Conservation (phyloP, 805 yeast genomes). For the Myxozyma monticola region DNA sequence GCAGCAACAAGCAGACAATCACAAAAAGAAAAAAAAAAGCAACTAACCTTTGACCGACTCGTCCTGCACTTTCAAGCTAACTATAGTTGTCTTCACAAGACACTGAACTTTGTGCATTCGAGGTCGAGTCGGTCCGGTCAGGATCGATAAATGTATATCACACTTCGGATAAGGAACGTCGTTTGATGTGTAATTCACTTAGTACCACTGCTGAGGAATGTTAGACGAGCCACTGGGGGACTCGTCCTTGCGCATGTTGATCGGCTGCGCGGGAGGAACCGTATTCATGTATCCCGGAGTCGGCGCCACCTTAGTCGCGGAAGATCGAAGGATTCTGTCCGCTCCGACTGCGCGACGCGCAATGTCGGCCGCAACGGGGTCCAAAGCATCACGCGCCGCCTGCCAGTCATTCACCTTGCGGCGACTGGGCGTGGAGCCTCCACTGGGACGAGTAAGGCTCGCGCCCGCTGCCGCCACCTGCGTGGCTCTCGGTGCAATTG, state of each 20-base stretch:
- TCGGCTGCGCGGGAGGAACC: conserved; percentile 3
- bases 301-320: conserved; percentile 3
- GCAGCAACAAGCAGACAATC: not conserved
- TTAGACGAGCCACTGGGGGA: conserved; percentile 12
- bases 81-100: no score
- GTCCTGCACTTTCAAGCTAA: no score
- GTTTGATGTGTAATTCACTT: no score
- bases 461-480: no score
- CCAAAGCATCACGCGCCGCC: conserved; percentile 22
- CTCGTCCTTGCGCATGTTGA: conserved; percentile 17
- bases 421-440: conserved; percentile 19
- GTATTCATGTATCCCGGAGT: not conserved
- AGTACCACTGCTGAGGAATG: conserved; percentile 30
- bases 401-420: conserved; percentile 31
- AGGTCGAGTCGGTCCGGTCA: no score
- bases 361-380: conserved; percentile 18
- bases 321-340: conserved; percentile 19
- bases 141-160: no score
- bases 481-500: not conserved
- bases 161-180: no score
- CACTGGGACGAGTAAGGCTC: conserved; percentile 1
- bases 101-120: no score
- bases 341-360: conserved; percentile 25
- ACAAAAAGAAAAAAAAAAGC: not conserved
- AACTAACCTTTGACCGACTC: no score